Evolutionary conservation across 2,329 filamentous ascomycete genomes (phyloP), one percentile per base, ranked within the genome.

Genomic region (Xylaria arbuscula): DNA sequence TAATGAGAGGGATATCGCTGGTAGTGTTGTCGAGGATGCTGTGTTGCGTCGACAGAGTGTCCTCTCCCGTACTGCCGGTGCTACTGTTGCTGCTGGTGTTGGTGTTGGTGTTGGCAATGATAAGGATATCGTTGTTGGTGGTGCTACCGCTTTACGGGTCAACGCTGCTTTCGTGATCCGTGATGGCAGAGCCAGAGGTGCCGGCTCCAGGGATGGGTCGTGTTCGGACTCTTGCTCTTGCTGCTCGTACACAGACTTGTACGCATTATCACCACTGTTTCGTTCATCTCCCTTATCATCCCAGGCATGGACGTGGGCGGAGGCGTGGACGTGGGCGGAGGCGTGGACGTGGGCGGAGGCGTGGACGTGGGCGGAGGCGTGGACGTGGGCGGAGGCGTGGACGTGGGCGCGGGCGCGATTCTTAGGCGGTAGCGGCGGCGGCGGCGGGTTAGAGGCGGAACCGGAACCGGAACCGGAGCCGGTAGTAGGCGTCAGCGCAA

Each of bases 121-220:
- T 3, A 28, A 2, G 2, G 28, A 5, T 28, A 5, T 28, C 28
- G 19, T 10, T 28, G 10, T 17, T 38, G 17, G 19, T 19, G 17
- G 11, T 34, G 28, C 7, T 2, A 28, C 28, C 28, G 28, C 28
- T 28, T 28, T 28, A 28, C 28, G 28, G 2, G 28, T 28, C 28
- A 28, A 28, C 5, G 28, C 28, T 5, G 28, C 28, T 28, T 28
- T 28, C 28, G 28, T 8, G 15, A 28, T 55, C 56, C 42, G 54
- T 24, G 38, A 11, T 15, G 62, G 70, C 3, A 71, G 28, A 2
- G 45, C 56, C 13, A 71, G 70, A 9, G 67, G 70, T 3, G 67
- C 64, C 8, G 67, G 67, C n/a, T 70, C 50, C 8, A 71, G 67
- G 13, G 67, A 63, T 17, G 45, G 36, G 38, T 69, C 66, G 24